Base-by-base conservation (phyloP, 225 moss, liverwort and hornwort species). In the Neckera pumila region DNA sequence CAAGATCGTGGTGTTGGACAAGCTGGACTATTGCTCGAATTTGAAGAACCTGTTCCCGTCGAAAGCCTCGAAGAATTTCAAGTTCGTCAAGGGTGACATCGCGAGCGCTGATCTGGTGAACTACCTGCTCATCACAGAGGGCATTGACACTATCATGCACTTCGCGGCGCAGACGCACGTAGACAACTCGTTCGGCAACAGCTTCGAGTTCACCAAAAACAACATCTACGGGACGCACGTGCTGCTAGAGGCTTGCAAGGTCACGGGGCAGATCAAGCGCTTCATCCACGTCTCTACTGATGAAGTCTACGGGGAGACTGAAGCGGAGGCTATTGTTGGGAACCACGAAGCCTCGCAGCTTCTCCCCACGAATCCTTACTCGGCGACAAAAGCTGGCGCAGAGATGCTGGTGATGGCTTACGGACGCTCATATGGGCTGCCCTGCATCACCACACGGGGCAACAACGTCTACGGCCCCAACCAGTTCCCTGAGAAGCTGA, bases 401-500 rank as follows among this genome's bases (percentile, higher is more conserved):
- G 93, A 93, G 85, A 93, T 93, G 93, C 76, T 93, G 42, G 93
- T 91, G 82, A 93, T 93, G 93, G 93, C 93, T 25, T 93, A 93
- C 33, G 89, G 90, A 12, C 91, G 93, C 51, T 93, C 93, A 2
- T 93, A 93, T 25, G 93, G 91, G 5, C 65, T 93, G 9, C 93
- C 93, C 7, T 87, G 91, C 91, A 93, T 93, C 88, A 93, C 93
- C 49, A 93, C 93, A 11, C 89, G 93, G 7, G 93, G 93, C 14
- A 93, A 93, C 84, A 93, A 93, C 63, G 93, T 93, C 27, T 93
- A 93, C 73, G 93, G 93, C 4, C 88, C 89, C 14, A 91, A 91
- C 66, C 93, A 93, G 90, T 93, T 93, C n/a, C 93, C 93, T 10
- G 93, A 93, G 88, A 93, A 93, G 90, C 88, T 93, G 47, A 89